These are phyloP conservation scores for Zalerion maritima DNA, from an alignment of 495 filamentous ascomycete species.

Conservation along the genomic window DNA sequence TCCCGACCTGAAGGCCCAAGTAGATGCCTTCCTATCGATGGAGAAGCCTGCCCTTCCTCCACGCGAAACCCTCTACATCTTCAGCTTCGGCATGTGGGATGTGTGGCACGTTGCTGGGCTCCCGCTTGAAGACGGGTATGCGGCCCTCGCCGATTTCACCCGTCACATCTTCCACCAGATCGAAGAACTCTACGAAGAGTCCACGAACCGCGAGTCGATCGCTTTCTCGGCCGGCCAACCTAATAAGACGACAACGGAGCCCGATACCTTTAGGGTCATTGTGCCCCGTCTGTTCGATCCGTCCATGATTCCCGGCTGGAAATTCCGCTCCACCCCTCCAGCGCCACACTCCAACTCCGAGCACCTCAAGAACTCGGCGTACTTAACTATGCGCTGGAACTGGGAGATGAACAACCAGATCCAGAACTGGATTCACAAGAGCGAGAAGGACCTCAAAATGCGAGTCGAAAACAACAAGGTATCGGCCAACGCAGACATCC, in stretches of 20 bases:
- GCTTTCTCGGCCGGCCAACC: slow-evolving; percentile 8
- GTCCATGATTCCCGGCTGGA: slow-evolving; percentile 29
- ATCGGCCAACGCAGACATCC: slow-evolving; percentile 3
- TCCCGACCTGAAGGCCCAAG: slow-evolving; percentile 26
- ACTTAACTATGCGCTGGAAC: slow-evolving; percentile 21
- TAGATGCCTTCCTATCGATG: slow-evolving; percentile 22
- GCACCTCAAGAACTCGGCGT: slow-evolving; percentile 23
- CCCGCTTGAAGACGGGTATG: slow-evolving; percentile 20
- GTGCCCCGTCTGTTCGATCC: slow-evolving; percentile 30
- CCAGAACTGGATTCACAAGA: slow-evolving; percentile 10
- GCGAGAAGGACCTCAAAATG: slow-evolving; percentile 11
- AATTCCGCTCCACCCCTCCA: slow-evolving; percentile 11
- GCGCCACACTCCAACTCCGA: slow-evolving; percentile 13
- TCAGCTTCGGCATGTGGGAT: slow-evolving; percentile 34
- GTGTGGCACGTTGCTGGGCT: slow-evolving; percentile 29
- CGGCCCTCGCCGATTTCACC: slow-evolving; percentile 9
- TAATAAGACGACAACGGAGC: not conserved
- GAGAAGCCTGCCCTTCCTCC: slow-evolving; percentile 10
- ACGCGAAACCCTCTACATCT: slow-evolving; percentile 28
- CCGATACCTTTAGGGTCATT: slow-evolving; percentile 22
- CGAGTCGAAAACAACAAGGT: slow-evolving; percentile 9
- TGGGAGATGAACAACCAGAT: slow-evolving; percentile 11
- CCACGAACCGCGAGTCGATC: slow-evolving; percentile 13
- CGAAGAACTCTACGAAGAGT: slow-evolving; percentile 25
- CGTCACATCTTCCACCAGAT: slow-evolving; percentile 23